A percentile compares a stretch with the other conserved stretches of the same genome.
Evolutionary conservation across 208 protist genomes (phyloP).

Genomic region (Trypanosoma brucei): DNA sequence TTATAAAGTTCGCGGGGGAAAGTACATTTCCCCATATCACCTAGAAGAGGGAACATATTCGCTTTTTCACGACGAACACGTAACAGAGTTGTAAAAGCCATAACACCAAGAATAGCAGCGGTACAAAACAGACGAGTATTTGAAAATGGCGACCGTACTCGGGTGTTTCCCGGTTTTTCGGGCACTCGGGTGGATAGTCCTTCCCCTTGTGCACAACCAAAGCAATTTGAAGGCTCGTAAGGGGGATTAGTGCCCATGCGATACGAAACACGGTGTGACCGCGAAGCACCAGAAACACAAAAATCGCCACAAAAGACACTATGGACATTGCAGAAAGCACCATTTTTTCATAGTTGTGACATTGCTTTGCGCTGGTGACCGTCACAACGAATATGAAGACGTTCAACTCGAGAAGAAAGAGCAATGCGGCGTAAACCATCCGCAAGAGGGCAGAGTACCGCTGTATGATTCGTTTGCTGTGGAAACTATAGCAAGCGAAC

Average conservation of each 20-base stretch:
- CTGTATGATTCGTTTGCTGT: conserved; percentile 26
- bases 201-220: conserved; percentile 25
- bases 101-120: conserved; percentile 26
- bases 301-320: conserved; percentile 26
- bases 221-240: conserved; percentile 29
- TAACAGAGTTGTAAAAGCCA: conserved; percentile 39
- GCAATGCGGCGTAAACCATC: conserved; percentile 35
- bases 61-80: conserved; percentile 7
- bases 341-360: conserved; percentile 26
- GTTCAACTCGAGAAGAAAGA: conserved; percentile 59
- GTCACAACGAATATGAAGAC: conserved; percentile 33
- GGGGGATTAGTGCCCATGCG: conserved; percentile 29
- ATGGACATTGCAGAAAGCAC: conserved; percentile 26
- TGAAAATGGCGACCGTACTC: conserved; percentile 33
- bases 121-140: conserved; percentile 32
- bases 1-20: conserved; percentile 2
- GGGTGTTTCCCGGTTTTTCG: conserved; percentile 4
- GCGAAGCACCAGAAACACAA: conserved; percentile 22
- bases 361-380: conserved; percentile 1
- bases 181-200: conserved; percentile 6
- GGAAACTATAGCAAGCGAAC: conserved; percentile 67
- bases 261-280: conserved; percentile 19
- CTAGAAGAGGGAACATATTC: conserved; percentile 1
- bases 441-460: conserved; percentile 32
- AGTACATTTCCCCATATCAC: neutral